A percentile compares a stretch with the other conserved stretches of the same genome.
phyloP scores from a whole-genome alignment of 495 filamentous ascomycete genomes.

The Corynascus novoguineensis region DNA sequence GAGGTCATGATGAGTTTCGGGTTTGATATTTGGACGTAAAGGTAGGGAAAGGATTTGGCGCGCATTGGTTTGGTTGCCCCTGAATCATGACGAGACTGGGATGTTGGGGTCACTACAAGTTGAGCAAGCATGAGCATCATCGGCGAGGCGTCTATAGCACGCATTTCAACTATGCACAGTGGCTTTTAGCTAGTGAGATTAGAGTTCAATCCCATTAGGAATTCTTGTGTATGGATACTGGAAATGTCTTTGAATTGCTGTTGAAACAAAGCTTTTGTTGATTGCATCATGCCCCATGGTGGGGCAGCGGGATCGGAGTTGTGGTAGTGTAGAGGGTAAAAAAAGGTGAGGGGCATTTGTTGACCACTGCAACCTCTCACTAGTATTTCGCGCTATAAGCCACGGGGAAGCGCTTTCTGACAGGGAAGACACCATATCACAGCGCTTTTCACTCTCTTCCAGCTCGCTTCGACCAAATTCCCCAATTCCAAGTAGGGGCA shows the following conservation, averaged over 20 bases:
- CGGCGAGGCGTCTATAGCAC: neutral
- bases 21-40: neutral
- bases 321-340: neutral
- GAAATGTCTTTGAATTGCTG: neutral
- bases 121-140: neutral
- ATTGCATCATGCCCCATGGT: constrained; percentile 21
- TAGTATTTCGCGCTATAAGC: neutral
- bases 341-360: constrained; percentile 23
- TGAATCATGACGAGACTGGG: neutral
- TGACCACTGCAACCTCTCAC: constrained; percentile 4
- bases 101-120: neutral
- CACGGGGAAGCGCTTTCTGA: neutral
- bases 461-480: neutral
- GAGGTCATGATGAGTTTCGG: neutral
- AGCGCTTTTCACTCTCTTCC: neutral
- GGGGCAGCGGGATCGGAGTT: constrained; percentile 27
- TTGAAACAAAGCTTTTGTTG: neutral
- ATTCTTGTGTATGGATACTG: too few species aligned
- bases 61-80: constrained; percentile 3
- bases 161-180: neutral
- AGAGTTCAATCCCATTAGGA: too few species aligned
- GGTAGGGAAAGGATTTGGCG: neutral
- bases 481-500: too few species aligned
- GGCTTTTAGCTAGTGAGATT: neutral
- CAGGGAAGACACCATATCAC: neutral